Conservation (phyloP, 768 basidiomycete species). For the Agaricus sinodeliciosus region DNA sequence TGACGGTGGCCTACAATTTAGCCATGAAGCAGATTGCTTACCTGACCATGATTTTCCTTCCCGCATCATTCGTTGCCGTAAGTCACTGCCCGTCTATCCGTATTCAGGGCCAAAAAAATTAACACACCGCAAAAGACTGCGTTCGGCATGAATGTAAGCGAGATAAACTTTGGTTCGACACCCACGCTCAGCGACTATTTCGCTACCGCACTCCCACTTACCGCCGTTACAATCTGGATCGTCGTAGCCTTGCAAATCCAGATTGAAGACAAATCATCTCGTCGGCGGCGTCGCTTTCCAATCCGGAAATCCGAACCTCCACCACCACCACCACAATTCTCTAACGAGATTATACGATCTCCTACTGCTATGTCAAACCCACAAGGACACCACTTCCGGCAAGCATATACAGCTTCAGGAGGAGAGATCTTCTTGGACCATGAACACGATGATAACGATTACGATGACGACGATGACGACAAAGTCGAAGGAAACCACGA, state of each 20-base stretch:
- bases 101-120: too few relatives aligned
- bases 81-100: constrained; percentile 7
- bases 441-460: neutral
- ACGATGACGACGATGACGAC: neutral
- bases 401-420: neutral
- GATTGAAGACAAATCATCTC: constrained; percentile 8
- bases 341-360: neutral
- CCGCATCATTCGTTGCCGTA: constrained; percentile 43
- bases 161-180: constrained; percentile 23
- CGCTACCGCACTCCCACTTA: constrained; percentile 32
- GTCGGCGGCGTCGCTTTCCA: neutral
- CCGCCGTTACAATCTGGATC: constrained; percentile 36
- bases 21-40: constrained; percentile 52
- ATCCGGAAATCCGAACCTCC: neutral
- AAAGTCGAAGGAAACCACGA: neutral
- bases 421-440: neutral
- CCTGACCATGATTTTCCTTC: constrained; percentile 57
- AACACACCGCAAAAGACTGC: constrained; percentile 23
- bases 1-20: constrained; percentile 5
- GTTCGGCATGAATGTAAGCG: constrained; percentile 43
- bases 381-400: neutral
- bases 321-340: neutral
- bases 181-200: constrained; percentile 32
- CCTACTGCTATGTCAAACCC: neutral
- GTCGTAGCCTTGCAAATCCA: constrained; percentile 36